Percentiles rank a stretch among this genome's conserved stretches.
These are phyloP conservation scores for Peltaster fructicola DNA, from an alignment of 2,329 filamentous ascomycete genomes.

Conservation along the genomic window DNA sequence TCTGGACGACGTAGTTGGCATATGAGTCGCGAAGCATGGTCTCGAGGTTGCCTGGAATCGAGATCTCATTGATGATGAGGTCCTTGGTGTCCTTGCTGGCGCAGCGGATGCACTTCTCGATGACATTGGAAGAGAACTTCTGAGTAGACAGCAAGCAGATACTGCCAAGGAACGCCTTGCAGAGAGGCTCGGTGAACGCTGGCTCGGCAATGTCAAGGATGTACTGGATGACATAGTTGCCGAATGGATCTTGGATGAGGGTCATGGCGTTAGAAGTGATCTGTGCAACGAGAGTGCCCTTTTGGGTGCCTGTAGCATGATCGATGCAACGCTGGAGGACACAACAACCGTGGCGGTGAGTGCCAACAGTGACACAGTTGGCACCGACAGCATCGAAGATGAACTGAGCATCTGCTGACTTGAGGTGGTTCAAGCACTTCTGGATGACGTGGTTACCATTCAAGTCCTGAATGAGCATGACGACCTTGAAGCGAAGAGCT, in stretches of 20 bases:
- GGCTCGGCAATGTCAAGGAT: slow-evolving; percentile 84
- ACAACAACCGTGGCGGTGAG: slow-evolving; percentile 93
- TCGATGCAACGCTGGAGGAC: slow-evolving; percentile 97
- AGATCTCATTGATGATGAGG: slow-evolving; percentile 70
- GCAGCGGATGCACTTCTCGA: slow-evolving; percentile 81
- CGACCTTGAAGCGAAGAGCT: slow-evolving; percentile 67
- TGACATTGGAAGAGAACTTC: slow-evolving; percentile 98
- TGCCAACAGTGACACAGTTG: slow-evolving; percentile 79
- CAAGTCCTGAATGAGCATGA: slow-evolving; percentile 87
- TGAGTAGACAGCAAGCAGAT: slow-evolving; percentile 63
- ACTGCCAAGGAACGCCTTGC: slow-evolving; percentile 60
- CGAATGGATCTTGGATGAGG: slow-evolving; percentile 90
- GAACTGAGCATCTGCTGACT: slow-evolving; percentile 70
- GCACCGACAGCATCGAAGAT: slow-evolving; percentile 88
- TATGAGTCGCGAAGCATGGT: slow-evolving; percentile 80
- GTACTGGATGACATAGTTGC: slow-evolving; percentile 98
- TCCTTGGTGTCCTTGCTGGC: slow-evolving; percentile 58
- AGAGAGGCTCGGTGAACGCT: slow-evolving; percentile 75
- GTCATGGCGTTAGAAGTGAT: slow-evolving; percentile 80
- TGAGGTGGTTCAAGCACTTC: slow-evolving; percentile 93
- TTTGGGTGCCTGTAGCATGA: slow-evolving; percentile 80
- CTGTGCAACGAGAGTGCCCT: slow-evolving; percentile 64
- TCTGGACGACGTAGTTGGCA: slow-evolving; percentile 97
- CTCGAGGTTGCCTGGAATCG: slow-evolving; percentile 58
- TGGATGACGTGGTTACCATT: slow-evolving; percentile 99